Evolutionary conservation across 202 grass and related monocot species (phyloP), one percentile per base, ranked within the genome.

Genomic region (Miscanthus sacchariflorus): DNA sequence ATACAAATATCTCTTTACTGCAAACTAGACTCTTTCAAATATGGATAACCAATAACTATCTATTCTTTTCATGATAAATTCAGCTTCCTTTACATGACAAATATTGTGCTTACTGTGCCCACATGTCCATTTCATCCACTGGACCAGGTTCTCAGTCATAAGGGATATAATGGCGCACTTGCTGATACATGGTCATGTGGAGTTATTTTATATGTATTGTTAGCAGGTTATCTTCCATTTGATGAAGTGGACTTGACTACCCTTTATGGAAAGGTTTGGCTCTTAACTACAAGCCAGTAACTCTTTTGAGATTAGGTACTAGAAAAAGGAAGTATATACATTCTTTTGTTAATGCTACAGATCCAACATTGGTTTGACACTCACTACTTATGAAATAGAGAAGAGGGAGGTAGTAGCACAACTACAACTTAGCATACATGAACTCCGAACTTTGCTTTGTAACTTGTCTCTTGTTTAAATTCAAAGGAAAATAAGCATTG

Each of bases 181-280:
- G 96, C 96, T 85, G 96, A 98, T 93, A 93, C 89, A 71, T 98
- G 96, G 96, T 98, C 96, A 56, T 98, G 96, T 93, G 96, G 96
- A 81, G 91, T 98, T 70, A 96, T 98, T 87, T 76, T 98, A 50
- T 98, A 96, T 90, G 96, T 98, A 82, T 76, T 98, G 49, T 85
- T 96, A 90, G 94, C 96, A 36, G 96, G 96, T 82, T 98, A 93
- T 90, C 96, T 98, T 95, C 96, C 96, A 87, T 98, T 98, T 58
- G 96, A 98, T 86, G 96, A 98, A 88, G 87, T 91, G 82, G 94
- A 98, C 91, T 92, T 98, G 91, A 93, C 93, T 88, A 94, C 96
- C 59, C 96, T 98, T 77, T 98, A 98, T 86, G 86, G 83, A 65
- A 98, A 98, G 94, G 96, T 98, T 87, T 83, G 81, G 64, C 58